A percentile compares a stretch with the other conserved stretches of the same genome.
Evolutionary conservation across 1,284 basidiomycete genomes (phyloP).

Genomic region (Anthracocystis walkeri): DNA sequence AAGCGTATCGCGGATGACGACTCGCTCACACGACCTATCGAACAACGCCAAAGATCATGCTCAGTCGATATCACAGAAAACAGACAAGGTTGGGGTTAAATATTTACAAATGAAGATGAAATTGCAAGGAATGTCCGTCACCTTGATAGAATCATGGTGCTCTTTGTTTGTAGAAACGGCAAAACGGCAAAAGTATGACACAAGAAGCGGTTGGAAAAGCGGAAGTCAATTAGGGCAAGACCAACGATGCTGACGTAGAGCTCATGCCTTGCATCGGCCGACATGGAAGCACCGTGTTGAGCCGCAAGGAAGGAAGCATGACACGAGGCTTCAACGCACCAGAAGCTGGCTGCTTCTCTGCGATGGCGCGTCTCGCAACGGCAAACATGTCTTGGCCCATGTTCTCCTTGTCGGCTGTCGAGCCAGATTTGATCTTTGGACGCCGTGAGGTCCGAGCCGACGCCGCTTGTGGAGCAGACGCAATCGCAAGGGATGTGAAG

Average conservation of each 20-base stretch:
- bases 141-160: neutral
- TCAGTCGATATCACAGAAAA: neutral
- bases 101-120: constrained; percentile 24
- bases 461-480: neutral
- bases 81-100: constrained; percentile 7
- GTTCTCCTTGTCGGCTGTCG: constrained; percentile 20
- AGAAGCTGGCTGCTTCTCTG: neutral
- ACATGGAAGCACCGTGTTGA: constrained; percentile 27
- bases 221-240: constrained; percentile 12
- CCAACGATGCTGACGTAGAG: constrained; percentile 17
- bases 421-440: neutral
- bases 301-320: constrained; percentile 13
- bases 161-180: neutral
- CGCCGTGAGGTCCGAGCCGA: neutral
- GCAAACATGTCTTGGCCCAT: constrained; percentile 1
- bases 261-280: constrained; percentile 16
- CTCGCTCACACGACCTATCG: constrained; percentile 20
- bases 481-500: neutral
- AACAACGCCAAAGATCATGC: constrained; percentile 24
- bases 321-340: constrained; percentile 4
- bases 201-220: neutral
- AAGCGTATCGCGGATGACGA: constrained; percentile 19
- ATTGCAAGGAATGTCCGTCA: neutral
- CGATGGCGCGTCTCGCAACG: constrained; percentile 12
- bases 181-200: neutral